Conservation (phyloP, 768 basidiomycete species). For the Neoboletus subvelutipes region DNA sequence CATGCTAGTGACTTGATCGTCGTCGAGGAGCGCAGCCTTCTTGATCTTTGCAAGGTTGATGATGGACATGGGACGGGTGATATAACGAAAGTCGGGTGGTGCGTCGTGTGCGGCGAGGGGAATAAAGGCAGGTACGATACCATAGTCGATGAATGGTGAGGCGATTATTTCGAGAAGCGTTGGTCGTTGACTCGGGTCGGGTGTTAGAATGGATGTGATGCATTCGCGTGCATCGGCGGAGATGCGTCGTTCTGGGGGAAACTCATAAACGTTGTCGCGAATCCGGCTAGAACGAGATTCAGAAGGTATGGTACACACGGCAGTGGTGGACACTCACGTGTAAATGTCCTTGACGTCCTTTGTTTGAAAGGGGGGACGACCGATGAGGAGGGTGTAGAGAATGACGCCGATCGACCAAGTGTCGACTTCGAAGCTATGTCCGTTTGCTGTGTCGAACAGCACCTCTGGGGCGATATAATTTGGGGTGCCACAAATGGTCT, state of each 20-base stretch:
- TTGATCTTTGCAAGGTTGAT: conserved; percentile 71
- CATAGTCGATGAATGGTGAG: conserved; percentile 80
- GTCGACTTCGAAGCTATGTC: conserved; percentile 98
- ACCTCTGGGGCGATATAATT: conserved; percentile 99
- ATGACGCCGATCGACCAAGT: conserved; percentile 98
- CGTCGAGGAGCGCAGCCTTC: conserved; percentile 60
- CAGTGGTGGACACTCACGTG: conserved; percentile 52
- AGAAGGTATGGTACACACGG: not conserved
- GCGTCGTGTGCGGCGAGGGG: conserved; percentile 75
- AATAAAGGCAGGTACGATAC: conserved; percentile 78
- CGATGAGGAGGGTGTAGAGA: conserved; percentile 89
- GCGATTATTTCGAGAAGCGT: conserved; percentile 81
- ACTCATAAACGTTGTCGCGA: conserved; percentile 89
- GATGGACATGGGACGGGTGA: conserved; percentile 58
- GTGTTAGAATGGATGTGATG: conserved; percentile 82
- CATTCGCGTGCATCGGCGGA: conserved; percentile 73
- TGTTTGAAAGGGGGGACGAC: conserved; percentile 97
- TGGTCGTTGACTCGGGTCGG: conserved; percentile 79
- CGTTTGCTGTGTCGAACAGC: conserved; percentile 91
- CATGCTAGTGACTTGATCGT: conserved; percentile 50
- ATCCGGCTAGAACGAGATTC: conserved; percentile 62
- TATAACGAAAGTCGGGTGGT: conserved; percentile 72
- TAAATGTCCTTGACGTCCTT: conserved; percentile 98
- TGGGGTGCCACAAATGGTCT: conserved; percentile 98
- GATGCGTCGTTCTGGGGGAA: conserved; percentile 74